These are phyloP conservation scores for Aeschynomene evenia DNA, from an alignment of 306 rosid species.

Conservation along the genomic window DNA sequence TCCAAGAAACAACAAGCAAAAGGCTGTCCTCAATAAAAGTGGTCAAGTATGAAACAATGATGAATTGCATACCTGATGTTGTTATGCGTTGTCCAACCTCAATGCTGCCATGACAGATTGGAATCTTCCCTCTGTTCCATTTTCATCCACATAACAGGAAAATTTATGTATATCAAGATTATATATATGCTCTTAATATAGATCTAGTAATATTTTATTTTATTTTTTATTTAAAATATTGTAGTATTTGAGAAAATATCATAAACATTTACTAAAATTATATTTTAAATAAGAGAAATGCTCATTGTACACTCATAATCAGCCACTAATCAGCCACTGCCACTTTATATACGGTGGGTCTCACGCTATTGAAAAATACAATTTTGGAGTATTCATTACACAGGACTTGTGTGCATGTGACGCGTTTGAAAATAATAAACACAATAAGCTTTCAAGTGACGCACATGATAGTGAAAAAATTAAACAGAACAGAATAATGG, in stretches of 20 bases:
- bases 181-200: not conserved
- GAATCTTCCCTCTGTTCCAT: constrained; percentile 25
- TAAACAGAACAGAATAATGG: too few species aligned
- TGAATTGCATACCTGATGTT: not conserved
- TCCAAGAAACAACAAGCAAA: constrained; percentile 8
- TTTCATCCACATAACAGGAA: not conserved
- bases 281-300: too few species aligned
- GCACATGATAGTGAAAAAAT: too few species aligned
- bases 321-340: too few species aligned
- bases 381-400: too few species aligned
- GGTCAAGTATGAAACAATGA: constrained; percentile 20
- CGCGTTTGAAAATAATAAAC: too few species aligned
- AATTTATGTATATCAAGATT: too few species aligned
- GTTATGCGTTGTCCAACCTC: constrained; percentile 38
- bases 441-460: too few species aligned
- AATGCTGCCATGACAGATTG: not conserved
- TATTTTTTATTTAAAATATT: not conserved
- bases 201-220: not conserved
- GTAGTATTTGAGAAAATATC: not conserved
- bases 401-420: too few species aligned
- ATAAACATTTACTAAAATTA: not conserved
- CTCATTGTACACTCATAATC: too few species aligned
- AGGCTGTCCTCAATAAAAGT: constrained; percentile 14
- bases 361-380: too few species aligned
- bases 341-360: too few species aligned